Percentiles rank a stretch among this genome's conserved stretches.
phyloP scores from a whole-genome alignment of 495 filamentous ascomycete species.

The Xylaria telfairii region DNA sequence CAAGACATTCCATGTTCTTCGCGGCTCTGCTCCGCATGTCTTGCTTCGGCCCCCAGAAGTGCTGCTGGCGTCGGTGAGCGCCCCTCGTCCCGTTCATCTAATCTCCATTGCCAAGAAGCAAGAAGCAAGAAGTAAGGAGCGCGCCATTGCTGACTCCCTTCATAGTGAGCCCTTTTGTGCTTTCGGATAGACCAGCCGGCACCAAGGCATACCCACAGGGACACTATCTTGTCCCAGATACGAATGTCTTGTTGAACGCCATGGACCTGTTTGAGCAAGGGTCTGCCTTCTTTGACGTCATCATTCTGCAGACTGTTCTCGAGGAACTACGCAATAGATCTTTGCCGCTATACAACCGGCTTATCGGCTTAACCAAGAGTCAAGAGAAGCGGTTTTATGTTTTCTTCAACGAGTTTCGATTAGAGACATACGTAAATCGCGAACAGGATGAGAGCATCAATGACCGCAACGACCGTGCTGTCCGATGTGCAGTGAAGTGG shows the following conservation, averaged over 20 bases:
- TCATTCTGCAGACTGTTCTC: slow-evolving; percentile 92
- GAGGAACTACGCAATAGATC: slow-evolving; percentile 95
- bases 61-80: slow-evolving; percentile 74
- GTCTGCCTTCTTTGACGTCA: slow-evolving; percentile 90
- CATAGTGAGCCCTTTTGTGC: slow-evolving; percentile 77
- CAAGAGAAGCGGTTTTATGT: slow-evolving; percentile 97
- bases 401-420: slow-evolving; percentile 97
- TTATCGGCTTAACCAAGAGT: slow-evolving; percentile 86
- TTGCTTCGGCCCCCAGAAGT: slow-evolving; percentile 72
- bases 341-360: slow-evolving; percentile 90
- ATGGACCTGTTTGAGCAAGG: slow-evolving; percentile 96
- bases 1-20: slow-evolving; percentile 98
- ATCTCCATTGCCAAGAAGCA: background rate
- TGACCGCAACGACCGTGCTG: slow-evolving; percentile 92
- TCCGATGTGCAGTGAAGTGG: slow-evolving; percentile 86
- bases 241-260: slow-evolving; percentile 91
- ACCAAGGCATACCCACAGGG: slow-evolving; percentile 82
- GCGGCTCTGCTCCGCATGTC: slow-evolving; percentile 78
- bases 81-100: background rate
- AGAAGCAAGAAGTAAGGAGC: no score
- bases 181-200: slow-evolving; percentile 84
- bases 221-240: slow-evolving; percentile 95
- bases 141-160: slow-evolving; percentile 27
- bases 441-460: slow-evolving; percentile 86
- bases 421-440: slow-evolving; percentile 84